Percentiles rank a stretch among this genome's conserved stretches.
These are phyloP conservation scores for Giardia duodenalis DNA, from an alignment of 208 protist genomes.

Conservation along the genomic window DNA sequence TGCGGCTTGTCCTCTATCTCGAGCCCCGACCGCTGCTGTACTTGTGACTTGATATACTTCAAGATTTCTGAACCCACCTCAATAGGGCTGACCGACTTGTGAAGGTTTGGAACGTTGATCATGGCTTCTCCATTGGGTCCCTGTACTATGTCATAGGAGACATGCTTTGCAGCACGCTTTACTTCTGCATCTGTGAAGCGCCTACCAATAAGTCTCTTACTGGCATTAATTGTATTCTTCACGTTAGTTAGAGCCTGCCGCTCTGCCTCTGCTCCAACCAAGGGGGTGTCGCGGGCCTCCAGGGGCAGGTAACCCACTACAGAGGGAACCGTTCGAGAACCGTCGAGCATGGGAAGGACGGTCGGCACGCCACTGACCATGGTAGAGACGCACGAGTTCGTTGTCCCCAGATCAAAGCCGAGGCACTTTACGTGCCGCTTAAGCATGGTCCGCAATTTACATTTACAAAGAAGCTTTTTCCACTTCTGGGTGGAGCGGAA, in stretches of 20 bases:
- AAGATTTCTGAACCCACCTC: background rate
- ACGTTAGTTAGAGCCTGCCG: conserved; percentile 67
- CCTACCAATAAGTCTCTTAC: conserved; percentile 68
- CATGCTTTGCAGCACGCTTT: conserved; percentile 52
- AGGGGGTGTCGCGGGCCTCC: conserved; percentile 55
- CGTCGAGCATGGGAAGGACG: conserved; percentile 63
- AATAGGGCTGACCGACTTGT: background rate
- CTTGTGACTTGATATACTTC: background rate
- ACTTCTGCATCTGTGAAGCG: conserved; percentile 53
- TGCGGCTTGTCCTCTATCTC: background rate
- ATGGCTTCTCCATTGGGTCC: background rate
- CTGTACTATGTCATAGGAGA: conserved; percentile 61
- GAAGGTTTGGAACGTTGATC: background rate
- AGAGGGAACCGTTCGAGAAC: conserved; percentile 54
- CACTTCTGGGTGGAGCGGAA: too few species aligned
- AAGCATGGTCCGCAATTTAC: too few species aligned
- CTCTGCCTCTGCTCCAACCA: conserved; percentile 60
- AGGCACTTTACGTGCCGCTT: too few species aligned
- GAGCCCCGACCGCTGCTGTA: background rate
- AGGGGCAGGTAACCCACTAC: conserved; percentile 67
- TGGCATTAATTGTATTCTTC: conserved; percentile 69
- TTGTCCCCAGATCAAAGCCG: conserved; percentile 44
- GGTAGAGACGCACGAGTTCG: conserved; percentile 33
- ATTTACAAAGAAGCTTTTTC: too few species aligned
- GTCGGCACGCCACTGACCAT: conserved; percentile 36